These are phyloP conservation scores for Saccharum hybrid DNA, from an alignment of 202 grass and related monocot species.

Conservation along the genomic window DNA sequence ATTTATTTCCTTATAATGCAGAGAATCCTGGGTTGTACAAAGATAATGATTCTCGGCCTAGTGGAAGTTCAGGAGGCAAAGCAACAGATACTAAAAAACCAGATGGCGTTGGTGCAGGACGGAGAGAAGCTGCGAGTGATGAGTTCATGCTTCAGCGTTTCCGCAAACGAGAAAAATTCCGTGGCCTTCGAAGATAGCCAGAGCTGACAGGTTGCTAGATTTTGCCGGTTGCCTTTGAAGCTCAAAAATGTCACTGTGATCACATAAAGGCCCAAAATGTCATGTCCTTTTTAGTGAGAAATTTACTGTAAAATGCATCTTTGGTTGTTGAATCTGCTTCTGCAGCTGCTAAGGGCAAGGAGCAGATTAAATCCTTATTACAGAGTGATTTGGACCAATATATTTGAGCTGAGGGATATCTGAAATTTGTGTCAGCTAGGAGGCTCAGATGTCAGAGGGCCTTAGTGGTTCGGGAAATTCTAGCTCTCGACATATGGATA, in stretches of 20 bases:
- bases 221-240: slow-evolving; percentile 14
- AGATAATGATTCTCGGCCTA: slow-evolving; percentile 56
- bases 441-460: neutral
- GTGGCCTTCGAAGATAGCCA: slow-evolving; percentile 77
- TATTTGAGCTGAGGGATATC: neutral
- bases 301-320: neutral
- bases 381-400: slow-evolving; percentile 1
- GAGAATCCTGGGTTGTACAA: slow-evolving; percentile 81
- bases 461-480: neutral
- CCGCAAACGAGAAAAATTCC: slow-evolving; percentile 90
- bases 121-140: slow-evolving; percentile 92
- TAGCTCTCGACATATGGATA: too few species aligned
- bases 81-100: slow-evolving; percentile 46
- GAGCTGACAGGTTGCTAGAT: neutral
- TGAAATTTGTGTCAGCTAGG: neutral
- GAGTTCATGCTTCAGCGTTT: slow-evolving; percentile 87
- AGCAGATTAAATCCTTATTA: neutral
- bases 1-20: slow-evolving; percentile 39
- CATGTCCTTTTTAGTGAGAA: neutral
- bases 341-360: slow-evolving; percentile 21
- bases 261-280: neutral
- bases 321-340: slow-evolving; percentile 21
- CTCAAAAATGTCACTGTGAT: slow-evolving; percentile 21
- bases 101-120: slow-evolving; percentile 45
- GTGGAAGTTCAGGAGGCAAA: slow-evolving; percentile 55